Base-by-base conservation (phyloP, 352 stramenopile species). In the Globisporangium cylindrosporum region DNA sequence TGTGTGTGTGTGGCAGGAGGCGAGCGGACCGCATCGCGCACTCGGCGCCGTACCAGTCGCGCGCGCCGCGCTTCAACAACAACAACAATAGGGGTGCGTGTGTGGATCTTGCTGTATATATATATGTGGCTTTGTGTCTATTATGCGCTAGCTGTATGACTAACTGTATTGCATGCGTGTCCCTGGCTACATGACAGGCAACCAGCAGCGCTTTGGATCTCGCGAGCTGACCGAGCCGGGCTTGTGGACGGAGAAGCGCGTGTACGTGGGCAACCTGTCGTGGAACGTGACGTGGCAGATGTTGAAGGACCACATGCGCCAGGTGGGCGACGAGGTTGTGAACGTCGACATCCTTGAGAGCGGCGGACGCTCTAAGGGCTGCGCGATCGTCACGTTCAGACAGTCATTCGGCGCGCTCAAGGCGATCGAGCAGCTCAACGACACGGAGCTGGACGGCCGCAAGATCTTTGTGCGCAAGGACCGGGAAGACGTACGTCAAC, bases 381-480 rank as follows among this genome's bases (percentile, higher is more conserved):
- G 91, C 75, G 97, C 90, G 2, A 89, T 99, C 68, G 96, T 99
- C 12, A 93, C 98, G 69, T 99, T 93, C 72, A 81, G 75, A 6
- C 95, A 79, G 8, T 73, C 78, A 1, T 85, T 93, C 43, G 91
- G 86, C 15, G 96, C 96, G 0, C 62, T 85, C 54, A 80, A 91
- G 34, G 96, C 95, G 2, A 91, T 99, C 14, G 65, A 74, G 8
- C 89, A 75, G 36, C 74, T 98, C 10, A 96, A 98, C 59, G 91
- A 98, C 74, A 91, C 90, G 32, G 93, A 98, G 66, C 72, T 99
- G 4, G 82, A 92, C 32, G 95, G 94, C 34, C 80, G 95, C 27
- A 90, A 91, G 69, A 98, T 99, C 63, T 98, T 98, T 71, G 92
- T 98, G 10, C 90, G 96, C 7, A 94, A 98, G 70, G 94, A 99